Conservation (phyloP, 78 protist species). For the Dictyostelium capitatum region DNA sequence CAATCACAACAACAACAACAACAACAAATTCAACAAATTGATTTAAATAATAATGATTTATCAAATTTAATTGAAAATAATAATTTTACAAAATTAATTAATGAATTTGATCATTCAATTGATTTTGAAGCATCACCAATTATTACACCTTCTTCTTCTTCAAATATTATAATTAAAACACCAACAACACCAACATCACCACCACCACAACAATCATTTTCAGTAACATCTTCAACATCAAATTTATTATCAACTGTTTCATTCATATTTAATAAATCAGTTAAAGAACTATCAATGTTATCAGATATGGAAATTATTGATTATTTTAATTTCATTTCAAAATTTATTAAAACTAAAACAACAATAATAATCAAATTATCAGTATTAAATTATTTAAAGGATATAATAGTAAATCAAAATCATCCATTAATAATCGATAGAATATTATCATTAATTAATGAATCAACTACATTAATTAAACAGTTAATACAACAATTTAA, state of each 20-base stretch:
- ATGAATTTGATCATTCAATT: background rate
- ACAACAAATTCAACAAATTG: background rate
- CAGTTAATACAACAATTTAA: constrained; percentile 3
- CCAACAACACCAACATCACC: background rate
- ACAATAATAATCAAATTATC: constrained; percentile 1
- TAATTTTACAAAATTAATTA: background rate
- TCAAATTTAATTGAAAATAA: constrained; percentile 10
- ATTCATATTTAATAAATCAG: background rate
- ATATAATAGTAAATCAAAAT: background rate
- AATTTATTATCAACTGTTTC: background rate
- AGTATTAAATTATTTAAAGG: background rate
- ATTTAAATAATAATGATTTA: background rate
- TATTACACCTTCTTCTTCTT: background rate
- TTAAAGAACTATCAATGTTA: background rate
- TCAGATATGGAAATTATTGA: background rate
- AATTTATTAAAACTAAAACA: constrained; percentile 13
- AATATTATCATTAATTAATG: background rate
- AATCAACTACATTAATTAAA: background rate
- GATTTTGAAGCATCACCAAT: constrained; percentile 3
- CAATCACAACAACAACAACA: background rate
- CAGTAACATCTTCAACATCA: background rate
- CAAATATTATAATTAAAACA: background rate
- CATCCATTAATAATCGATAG: background rate
- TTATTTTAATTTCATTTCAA: constrained; percentile 1
- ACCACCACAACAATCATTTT: background rate